phyloP scores from a whole-genome alignment of 2,329 filamentous ascomycete genomes.

The Curvularia spicifera region DNA sequence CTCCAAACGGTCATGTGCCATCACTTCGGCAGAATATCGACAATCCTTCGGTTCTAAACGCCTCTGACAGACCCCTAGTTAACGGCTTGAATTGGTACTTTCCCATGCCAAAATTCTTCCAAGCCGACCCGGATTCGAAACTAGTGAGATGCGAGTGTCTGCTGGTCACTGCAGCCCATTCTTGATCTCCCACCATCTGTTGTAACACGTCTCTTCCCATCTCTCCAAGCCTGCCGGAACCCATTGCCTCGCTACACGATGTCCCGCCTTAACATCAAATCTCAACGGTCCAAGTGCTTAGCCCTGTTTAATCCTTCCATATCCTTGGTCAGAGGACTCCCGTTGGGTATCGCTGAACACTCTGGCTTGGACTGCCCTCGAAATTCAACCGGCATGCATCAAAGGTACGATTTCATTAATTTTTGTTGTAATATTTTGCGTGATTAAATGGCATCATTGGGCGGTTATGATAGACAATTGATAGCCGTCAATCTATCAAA shows the following conservation, averaged over 20 bases:
- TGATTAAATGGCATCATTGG: not conserved
- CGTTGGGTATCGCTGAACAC: not conserved
- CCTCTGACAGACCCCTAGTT: not conserved
- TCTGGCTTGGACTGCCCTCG: not conserved
- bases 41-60: not conserved
- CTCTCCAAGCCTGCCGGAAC: not conserved
- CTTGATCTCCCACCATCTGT: not conserved
- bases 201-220: not conserved
- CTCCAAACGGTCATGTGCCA: not conserved
- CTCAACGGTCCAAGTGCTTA: not conserved
- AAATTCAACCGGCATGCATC: not conserved
- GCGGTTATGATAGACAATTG: not conserved
- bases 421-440: not conserved
- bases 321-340: not conserved
- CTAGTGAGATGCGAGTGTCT: not conserved
- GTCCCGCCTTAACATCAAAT: not conserved
- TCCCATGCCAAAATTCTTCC: not conserved
- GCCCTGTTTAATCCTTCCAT: not conserved
- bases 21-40: not conserved
- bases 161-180: not conserved
- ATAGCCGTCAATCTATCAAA: not conserved
- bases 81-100: not conserved
- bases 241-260: not conserved
- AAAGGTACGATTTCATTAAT: constrained; percentile 8
- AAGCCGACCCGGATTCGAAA: not conserved